These are phyloP conservation scores for Mallotus japonicus DNA, from an alignment of 441 rosid genomes.

Conservation along the genomic window DNA sequence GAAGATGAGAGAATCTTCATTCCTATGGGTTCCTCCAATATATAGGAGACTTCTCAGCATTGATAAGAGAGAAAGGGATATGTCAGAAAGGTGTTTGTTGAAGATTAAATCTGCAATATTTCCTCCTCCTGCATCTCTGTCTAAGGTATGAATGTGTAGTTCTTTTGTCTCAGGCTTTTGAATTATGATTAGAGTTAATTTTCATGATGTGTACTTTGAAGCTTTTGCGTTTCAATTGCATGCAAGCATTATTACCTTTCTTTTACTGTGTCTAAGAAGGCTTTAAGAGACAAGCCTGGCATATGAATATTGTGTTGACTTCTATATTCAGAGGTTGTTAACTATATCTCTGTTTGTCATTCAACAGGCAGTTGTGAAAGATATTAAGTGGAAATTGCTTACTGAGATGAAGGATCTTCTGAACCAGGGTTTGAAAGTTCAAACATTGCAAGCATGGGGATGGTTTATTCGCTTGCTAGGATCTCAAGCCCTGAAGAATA, in stretches of 20 bases:
- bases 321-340: background rate
- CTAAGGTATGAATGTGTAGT: slow-evolving; percentile 37
- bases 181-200: background rate
- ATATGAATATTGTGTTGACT: background rate
- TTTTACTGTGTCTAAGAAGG: background rate
- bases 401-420: slow-evolving; percentile 43
- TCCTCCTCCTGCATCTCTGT: slow-evolving; percentile 46
- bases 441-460: slow-evolving; percentile 58
- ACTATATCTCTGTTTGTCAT: slow-evolving; percentile 17
- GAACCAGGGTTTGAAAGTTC: slow-evolving; percentile 47
- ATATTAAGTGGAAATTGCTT: slow-evolving; percentile 41
- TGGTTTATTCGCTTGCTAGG: slow-evolving; percentile 56
- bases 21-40: slow-evolving; percentile 51
- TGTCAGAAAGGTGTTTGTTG: slow-evolving; percentile 49
- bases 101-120: slow-evolving; percentile 39
- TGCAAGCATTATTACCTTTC: background rate
- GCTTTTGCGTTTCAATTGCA: background rate
- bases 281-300: background rate
- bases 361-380: slow-evolving; percentile 43
- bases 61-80: slow-evolving; percentile 57
- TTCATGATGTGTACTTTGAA: background rate
- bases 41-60: slow-evolving; percentile 53
- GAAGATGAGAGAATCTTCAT: slow-evolving; percentile 46
- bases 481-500: slow-evolving; percentile 36
- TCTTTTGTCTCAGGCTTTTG: background rate